These are phyloP conservation scores for Sugiyamaella pinicola DNA, from an alignment of 1,139 yeast species.

Conservation along the genomic window DNA sequence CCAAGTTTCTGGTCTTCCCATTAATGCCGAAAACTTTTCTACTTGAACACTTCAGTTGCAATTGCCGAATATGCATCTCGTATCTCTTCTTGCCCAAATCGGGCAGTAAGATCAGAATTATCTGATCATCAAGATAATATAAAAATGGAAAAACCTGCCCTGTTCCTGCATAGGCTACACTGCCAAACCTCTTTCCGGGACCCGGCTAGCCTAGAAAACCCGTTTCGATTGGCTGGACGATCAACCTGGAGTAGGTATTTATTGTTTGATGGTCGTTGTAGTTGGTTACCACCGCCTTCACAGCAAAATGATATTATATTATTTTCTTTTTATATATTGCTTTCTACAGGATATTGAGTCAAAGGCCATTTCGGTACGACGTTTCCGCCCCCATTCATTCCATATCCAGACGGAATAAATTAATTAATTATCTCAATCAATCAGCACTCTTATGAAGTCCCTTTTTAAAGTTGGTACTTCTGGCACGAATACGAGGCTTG, in stretches of 20 bases:
- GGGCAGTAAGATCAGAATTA: slow-evolving; percentile 8
- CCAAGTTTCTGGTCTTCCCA: background rate
- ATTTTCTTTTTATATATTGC: too few species aligned
- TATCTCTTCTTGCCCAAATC: slow-evolving; percentile 2
- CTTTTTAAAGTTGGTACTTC: slow-evolving; percentile 60
- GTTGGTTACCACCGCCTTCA: too few species aligned
- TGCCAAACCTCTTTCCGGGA: background rate
- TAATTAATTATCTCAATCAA: background rate
- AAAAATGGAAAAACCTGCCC: background rate
- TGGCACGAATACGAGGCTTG: slow-evolving; percentile 68
- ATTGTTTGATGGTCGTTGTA: too few species aligned
- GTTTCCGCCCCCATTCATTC: background rate
- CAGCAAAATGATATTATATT: too few species aligned
- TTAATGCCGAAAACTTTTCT: background rate
- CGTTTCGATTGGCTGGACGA: background rate
- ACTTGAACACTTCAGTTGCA: background rate
- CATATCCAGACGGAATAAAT: background rate
- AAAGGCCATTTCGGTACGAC: background rate
- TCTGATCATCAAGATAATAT: slow-evolving; percentile 16
- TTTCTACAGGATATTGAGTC: too few species aligned
- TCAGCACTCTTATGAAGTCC: slow-evolving; percentile 3
- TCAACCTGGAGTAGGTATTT: too few species aligned
- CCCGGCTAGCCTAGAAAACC: background rate
- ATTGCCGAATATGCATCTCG: slow-evolving; percentile 11
- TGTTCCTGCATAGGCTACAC: slow-evolving; percentile 6